A percentile compares a stretch with the other conserved stretches of the same genome.
phyloP scores from a whole-genome alignment of 2,329 filamentous ascomycete genomes.

The Aureobasidium sp. region DNA sequence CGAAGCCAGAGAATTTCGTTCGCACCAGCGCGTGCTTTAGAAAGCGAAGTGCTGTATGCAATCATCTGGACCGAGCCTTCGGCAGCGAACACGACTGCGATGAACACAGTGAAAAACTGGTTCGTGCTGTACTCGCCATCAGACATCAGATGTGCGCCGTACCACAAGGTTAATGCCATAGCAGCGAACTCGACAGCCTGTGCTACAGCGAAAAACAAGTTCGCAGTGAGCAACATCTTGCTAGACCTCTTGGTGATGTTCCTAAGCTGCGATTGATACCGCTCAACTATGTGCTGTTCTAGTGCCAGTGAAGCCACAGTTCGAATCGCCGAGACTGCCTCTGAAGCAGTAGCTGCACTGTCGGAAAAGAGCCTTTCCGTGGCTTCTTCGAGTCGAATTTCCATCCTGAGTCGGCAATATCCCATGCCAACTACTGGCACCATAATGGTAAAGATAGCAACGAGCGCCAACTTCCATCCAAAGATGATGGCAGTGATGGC shows the following conservation, averaged over 20 bases:
- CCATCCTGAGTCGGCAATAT: constrained; percentile 29
- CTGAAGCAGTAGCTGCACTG: constrained; percentile 30
- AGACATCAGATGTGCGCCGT: constrained; percentile 28
- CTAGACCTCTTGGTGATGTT: constrained; percentile 51
- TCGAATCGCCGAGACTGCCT: constrained; percentile 30
- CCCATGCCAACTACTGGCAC: constrained; percentile 29
- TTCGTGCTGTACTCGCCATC: constrained; percentile 29
- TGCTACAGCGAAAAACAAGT: constrained; percentile 55
- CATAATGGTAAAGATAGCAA: constrained; percentile 29
- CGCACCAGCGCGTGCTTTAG: neutral
- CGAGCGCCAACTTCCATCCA: constrained; percentile 33
- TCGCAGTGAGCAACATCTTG: constrained; percentile 52
- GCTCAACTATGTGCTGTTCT: constrained; percentile 50
- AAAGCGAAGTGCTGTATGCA: neutral
- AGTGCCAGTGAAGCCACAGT: constrained; percentile 56
- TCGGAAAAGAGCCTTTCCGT: constrained; percentile 26
- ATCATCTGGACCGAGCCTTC: constrained; percentile 35
- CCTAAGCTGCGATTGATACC: constrained; percentile 49
- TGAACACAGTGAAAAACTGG: constrained; percentile 55
- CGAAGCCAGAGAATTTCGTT: constrained; percentile 40
- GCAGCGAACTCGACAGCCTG: constrained; percentile 54
- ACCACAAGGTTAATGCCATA: constrained; percentile 31
- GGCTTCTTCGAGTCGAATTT: constrained; percentile 27
- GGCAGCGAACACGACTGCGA: constrained; percentile 60
- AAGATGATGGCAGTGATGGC: constrained; percentile 28